phyloP scores from a whole-genome alignment of 1,139 yeast species.

The Hemisphaericaspora xylofermentans region DNA sequence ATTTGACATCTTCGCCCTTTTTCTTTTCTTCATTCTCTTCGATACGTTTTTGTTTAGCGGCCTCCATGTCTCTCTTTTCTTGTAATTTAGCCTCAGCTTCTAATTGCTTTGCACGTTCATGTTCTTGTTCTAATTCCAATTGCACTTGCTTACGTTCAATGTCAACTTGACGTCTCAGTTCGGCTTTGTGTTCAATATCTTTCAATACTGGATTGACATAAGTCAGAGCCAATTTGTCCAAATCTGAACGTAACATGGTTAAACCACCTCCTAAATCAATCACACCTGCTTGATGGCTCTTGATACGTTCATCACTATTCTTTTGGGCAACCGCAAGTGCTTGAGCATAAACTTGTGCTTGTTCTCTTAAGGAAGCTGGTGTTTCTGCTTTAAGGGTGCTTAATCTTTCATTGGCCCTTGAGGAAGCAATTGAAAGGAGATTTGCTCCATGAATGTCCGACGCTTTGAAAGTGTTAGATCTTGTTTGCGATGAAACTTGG shows the following conservation, averaged over 20 bases:
- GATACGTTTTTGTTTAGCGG: conserved; percentile 39
- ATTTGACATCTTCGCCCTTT: conserved; percentile 40
- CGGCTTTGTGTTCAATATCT: conserved; percentile 72
- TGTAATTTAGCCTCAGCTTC: conserved; percentile 52
- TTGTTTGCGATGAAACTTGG: conserved; percentile 27
- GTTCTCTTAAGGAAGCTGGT: conserved; percentile 37
- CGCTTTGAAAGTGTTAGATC: conserved; percentile 38
- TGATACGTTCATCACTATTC: conserved; percentile 56
- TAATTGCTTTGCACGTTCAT: conserved; percentile 49
- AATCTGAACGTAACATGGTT: conserved; percentile 70
- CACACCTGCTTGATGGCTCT: conserved; percentile 48
- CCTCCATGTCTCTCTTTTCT: conserved; percentile 38
- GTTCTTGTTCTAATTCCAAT: conserved; percentile 32
- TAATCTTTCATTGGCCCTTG: conserved; percentile 56
- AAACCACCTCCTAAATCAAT: conserved; percentile 89
- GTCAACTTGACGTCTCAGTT: conserved; percentile 69
- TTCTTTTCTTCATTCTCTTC: conserved; percentile 41
- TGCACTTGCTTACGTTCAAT: conserved; percentile 28
- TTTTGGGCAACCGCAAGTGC: conserved; percentile 68
- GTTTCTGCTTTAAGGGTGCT: conserved; percentile 34
- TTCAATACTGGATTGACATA: conserved; percentile 83
- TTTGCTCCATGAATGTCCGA: conserved; percentile 50
- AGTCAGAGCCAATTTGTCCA: conserved; percentile 77
- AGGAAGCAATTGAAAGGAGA: conserved; percentile 61
- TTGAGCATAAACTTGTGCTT: conserved; percentile 45